A percentile compares a stretch with the other conserved stretches of the same genome.
These are phyloP conservation scores for Saturnispora besseyi DNA, from an alignment of 805 yeast species.

Conservation along the genomic window DNA sequence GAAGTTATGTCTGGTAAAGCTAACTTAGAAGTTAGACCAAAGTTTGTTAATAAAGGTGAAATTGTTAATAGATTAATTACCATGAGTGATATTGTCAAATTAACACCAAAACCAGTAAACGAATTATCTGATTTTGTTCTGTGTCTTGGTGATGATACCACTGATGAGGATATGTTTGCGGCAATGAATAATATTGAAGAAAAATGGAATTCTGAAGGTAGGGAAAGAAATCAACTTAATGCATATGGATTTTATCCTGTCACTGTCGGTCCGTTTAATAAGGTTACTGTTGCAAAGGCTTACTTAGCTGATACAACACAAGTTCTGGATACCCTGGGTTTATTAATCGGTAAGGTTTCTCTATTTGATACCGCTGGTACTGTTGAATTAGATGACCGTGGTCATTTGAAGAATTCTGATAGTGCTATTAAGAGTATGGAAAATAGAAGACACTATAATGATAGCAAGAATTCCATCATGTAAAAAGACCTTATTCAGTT, in stretches of 20 bases:
- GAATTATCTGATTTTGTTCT: slow-evolving; percentile 74
- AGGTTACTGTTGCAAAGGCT: slow-evolving; percentile 75
- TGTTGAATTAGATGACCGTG: slow-evolving; percentile 68
- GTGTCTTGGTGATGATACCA: slow-evolving; percentile 91
- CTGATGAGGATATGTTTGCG: slow-evolving; percentile 96
- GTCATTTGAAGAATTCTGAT: slow-evolving; percentile 48
- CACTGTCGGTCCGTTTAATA: slow-evolving; percentile 88
- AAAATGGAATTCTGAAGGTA: slow-evolving; percentile 37
- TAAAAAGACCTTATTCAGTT: slow-evolving; percentile 55
- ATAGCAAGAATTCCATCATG: slow-evolving; percentile 57
- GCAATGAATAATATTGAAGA: slow-evolving; percentile 58
- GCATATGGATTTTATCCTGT: slow-evolving; percentile 69
- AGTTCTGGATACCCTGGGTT: slow-evolving; percentile 76
- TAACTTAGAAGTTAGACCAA: slow-evolving; percentile 94
- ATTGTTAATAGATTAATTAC: slow-evolving; percentile 74
- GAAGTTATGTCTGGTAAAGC: slow-evolving; percentile 98
- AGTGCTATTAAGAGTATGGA: slow-evolving; percentile 33
- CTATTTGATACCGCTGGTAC: slow-evolving; percentile 71
- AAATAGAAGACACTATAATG: slow-evolving; percentile 70
- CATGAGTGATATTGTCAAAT: slow-evolving; percentile 45
- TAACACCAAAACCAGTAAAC: slow-evolving; percentile 19
- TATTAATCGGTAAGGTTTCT: slow-evolving; percentile 70
- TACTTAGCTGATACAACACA: slow-evolving; percentile 78
- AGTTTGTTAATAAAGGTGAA: slow-evolving; percentile 92
- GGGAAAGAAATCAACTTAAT: slow-evolving; percentile 38